A percentile compares a stretch with the other conserved stretches of the same genome.
Conservation (phyloP, 441 rosid species). For the Jatropha multifida region DNA sequence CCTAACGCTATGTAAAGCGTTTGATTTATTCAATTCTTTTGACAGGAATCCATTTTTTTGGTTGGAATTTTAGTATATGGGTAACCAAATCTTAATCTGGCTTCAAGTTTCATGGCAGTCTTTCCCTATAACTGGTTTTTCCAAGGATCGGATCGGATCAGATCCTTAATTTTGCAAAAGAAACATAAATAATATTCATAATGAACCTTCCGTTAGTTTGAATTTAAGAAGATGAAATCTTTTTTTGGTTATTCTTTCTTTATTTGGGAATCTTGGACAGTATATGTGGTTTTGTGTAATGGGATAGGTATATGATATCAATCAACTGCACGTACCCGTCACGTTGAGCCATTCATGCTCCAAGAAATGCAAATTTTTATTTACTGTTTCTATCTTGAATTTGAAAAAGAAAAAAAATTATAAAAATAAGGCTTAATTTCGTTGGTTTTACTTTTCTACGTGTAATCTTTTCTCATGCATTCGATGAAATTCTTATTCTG, state of each 20-base stretch:
- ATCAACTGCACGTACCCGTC: constrained; percentile 22
- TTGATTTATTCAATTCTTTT: constrained; percentile 12
- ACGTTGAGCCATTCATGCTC: constrained; percentile 7
- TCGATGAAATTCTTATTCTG: no score
- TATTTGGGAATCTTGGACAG: neutral
- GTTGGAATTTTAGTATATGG: neutral
- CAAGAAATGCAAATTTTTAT: neutral
- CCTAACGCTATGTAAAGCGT: constrained; percentile 3
- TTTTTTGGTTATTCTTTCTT: neutral
- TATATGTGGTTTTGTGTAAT: neutral
- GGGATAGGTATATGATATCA: neutral
- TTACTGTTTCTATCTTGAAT: neutral
- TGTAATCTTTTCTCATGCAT: no score
- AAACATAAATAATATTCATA: no score
- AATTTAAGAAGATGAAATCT: no score
- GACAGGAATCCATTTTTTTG: neutral
- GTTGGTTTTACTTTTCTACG: no score
- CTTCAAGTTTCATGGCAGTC: neutral
- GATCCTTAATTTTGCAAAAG: no score
- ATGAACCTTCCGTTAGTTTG: no score
- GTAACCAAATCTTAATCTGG: neutral
- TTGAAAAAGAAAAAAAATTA: neutral
- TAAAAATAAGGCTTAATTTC: neutral
- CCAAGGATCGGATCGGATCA: no score
- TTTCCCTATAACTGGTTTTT: no score